Percentiles rank a stretch among this genome's conserved stretches.
Conservation (phyloP, 352 stramenopile genomes). For the Pythium rhizo-oryzae region DNA sequence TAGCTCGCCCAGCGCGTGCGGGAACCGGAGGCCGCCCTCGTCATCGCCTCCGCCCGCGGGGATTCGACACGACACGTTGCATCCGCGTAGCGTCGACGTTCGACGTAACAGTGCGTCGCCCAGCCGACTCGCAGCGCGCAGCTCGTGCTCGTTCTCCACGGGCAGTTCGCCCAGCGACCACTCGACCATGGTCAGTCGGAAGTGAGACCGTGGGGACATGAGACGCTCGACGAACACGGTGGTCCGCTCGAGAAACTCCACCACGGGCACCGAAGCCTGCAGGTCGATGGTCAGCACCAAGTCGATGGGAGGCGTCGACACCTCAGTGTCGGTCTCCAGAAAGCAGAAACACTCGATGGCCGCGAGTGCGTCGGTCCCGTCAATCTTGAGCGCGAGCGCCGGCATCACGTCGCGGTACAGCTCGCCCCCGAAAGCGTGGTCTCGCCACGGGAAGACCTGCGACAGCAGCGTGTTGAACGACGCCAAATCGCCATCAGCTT, state of each 20-base stretch:
- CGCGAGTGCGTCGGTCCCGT: neutral
- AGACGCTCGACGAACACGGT: neutral
- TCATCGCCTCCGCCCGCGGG: neutral
- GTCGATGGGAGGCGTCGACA: neutral
- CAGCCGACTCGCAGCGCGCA: neutral
- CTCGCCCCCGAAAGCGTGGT: neutral
- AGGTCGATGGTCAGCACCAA: neutral
- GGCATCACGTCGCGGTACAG: constrained; percentile 3
- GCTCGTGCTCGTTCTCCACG: neutral
- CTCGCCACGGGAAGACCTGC: neutral
- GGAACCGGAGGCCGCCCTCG: neutral
- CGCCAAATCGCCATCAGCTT: neutral
- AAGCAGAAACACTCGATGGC: constrained; percentile 1
- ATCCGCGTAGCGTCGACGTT: neutral
- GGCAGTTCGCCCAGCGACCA: neutral
- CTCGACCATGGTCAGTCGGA: constrained; percentile 4
- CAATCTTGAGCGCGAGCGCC: neutral
- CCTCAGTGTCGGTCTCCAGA: neutral
- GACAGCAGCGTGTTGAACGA: neutral
- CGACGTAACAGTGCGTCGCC: neutral
- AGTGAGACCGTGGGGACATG: neutral
- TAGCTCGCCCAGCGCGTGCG: neutral
- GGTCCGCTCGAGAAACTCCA: neutral
- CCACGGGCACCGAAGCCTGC: no score
- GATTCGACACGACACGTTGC: neutral